Base-by-base conservation (phyloP, 148 eudicot species). In the Rhododendron henanense region DNA sequence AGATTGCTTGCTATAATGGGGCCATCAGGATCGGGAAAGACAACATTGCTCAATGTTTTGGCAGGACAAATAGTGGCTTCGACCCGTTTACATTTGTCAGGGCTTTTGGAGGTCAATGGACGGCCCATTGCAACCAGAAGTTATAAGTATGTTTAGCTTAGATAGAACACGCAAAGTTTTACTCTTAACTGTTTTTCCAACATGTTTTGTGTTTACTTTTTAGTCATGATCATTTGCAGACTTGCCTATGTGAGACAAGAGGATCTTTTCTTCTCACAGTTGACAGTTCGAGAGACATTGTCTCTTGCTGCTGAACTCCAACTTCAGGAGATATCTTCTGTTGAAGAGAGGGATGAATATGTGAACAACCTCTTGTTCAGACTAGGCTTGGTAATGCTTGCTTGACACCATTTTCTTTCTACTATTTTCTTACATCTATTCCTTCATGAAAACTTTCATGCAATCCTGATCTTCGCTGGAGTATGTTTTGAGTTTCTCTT, bases 1-100 rank as follows among this genome's bases (percentile, higher is more conserved):
- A 89, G 94, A 85, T 90, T 97, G 91, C 93, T 97, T 84, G 98
- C 99, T 57, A 88, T 97, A 86, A 97, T 97, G 99, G 99, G 99
- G 82, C 98, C 99, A 83, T 97, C 99, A 35, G 99, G 99, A 59
- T 97, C 99, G 69, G 99, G 99, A 88, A 97, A 97, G 93, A 97
- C 99, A 6, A 97, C 99, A 47, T 89, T 97, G 74, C 95, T 97
- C 88, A 97, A 97, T 90, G 93, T 97, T 87, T 86, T 97, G 88
- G 95, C 98, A 16, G 93, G 96, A 81, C 99, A 97, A 89, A 89
- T 87, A 81, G 89, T 86, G 45, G 94, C 96, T 39, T 97, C 99
- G 31, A 91, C 98, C 61, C 88, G 94, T 74, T 85, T 97, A 83
- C 92, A 93, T 85, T 92, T 97, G 82, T 93, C 99, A 14, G 99